Evolutionary conservation across 495 filamentous ascomycete genomes (phyloP), one percentile per base, ranked within the genome.

Genomic region (Hyaloscypha variabilis): DNA sequence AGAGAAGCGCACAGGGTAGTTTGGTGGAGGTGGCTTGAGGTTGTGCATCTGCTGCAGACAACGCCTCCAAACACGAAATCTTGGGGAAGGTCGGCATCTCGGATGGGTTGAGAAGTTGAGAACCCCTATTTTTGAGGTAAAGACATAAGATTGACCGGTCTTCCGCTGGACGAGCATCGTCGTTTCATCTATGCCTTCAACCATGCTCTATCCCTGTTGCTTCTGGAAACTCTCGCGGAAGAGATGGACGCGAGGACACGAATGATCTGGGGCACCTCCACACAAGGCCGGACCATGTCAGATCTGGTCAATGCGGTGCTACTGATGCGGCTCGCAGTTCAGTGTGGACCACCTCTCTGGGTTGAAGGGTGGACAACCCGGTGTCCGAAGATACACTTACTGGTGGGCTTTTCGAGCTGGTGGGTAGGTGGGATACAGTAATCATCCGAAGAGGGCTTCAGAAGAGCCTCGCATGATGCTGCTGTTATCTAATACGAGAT

Each of bases 401-500:
- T 34, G 31, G 31, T 34, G 13, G 31, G n/a, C n/a, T n/a, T 34
- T 2, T 10, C 11, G 39, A 46, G 39, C 4, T 46, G 17, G 39
- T 46, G 39, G 4, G 17, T 17, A 3, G 39, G 39, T 19, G 39
- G 39, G 39, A 13, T 36, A 36, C 6, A 17, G 39, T 46, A 46
- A 14, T 17, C 51, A 25, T 25, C 51, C 26, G 51, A 25, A 54
- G 8, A 54, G 51, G 5, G 26, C 51, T 29, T 29, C 23, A 24
- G 51, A 29, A 29, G 51, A 54, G n/a, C 51, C 51, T 54, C 51
- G 51, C 26, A 57, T 57, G 26, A 57, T 17, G 25, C 25, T 8
- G 19, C 19, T 0, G 26, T 21, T 29, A 21, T 31, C 54, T 57
- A 57, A 57, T 57, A 57, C 54, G 57, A 59, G 57, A 59, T 59